Conservation (phyloP, 2,329 filamentous ascomycete species). For the Diplodia corticola region DNA sequence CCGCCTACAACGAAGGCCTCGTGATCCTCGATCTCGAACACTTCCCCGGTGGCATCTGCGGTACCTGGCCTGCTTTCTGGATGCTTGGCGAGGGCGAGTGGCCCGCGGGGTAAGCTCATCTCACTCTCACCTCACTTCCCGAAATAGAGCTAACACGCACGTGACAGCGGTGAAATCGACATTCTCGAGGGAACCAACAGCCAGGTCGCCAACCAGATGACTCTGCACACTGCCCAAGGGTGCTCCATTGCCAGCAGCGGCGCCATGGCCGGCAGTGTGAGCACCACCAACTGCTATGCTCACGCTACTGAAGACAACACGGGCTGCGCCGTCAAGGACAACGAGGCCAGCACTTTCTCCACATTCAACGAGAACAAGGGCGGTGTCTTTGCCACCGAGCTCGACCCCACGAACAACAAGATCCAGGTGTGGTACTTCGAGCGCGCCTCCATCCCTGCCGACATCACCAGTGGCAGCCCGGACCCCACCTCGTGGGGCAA, state of each 20-base stretch:
- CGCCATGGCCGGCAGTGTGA: constrained; percentile 52
- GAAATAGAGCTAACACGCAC: not conserved
- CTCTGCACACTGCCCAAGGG: constrained; percentile 49
- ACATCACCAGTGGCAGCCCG: constrained; percentile 62
- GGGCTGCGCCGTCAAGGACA: constrained; percentile 47
- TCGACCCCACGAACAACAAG: constrained; percentile 60
- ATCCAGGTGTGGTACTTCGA: constrained; percentile 86
- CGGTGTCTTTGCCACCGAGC: constrained; percentile 54
- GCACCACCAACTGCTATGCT: constrained; percentile 52
- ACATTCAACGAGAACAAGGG: constrained; percentile 53
- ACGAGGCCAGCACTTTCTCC: constrained; percentile 44
- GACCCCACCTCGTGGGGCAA: constrained; percentile 68
- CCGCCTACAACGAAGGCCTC: constrained; percentile 50
- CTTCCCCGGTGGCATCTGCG: constrained; percentile 52
- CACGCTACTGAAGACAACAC: constrained; percentile 41
- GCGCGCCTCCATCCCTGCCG: constrained; percentile 63
- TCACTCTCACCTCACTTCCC: not conserved
- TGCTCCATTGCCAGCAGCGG: constrained; percentile 44
- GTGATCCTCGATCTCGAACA: constrained; percentile 53
- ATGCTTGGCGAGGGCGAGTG: constrained; percentile 37
- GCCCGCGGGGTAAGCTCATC: constrained; percentile 31
- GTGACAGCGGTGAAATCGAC: constrained; percentile 47
- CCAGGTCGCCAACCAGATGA: constrained; percentile 45
- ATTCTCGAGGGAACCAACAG: constrained; percentile 52
- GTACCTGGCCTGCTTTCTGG: constrained; percentile 51